phyloP scores from a whole-genome alignment of 140 eudicot genomes.

The Senecio squalidus region DNA sequence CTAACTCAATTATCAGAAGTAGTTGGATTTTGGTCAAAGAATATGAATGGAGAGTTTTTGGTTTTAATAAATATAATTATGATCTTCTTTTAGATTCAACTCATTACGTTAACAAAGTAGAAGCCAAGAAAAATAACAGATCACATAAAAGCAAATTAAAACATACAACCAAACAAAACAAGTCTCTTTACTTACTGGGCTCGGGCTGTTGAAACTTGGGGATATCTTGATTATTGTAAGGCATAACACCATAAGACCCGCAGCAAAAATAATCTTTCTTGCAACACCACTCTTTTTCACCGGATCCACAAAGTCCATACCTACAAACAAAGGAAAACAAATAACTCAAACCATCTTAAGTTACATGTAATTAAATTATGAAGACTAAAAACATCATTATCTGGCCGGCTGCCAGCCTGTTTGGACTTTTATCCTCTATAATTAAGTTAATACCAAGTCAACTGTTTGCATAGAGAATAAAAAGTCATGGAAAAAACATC shows the following conservation, averaged over 20 bases:
- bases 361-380: neutral
- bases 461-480: conserved; percentile 8
- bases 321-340: conserved; percentile 33
- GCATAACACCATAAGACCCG: conserved; percentile 61
- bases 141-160: neutral
- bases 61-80: too few species aligned
- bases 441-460: conserved; percentile 13
- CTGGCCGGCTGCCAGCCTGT: conserved; percentile 21
- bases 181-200: conserved; percentile 41
- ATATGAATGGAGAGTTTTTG: too few species aligned
- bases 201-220: conserved; percentile 61
- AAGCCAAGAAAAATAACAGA: neutral
- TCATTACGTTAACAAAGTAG: neutral
- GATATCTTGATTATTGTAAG: conserved; percentile 62
- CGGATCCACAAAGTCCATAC: conserved; percentile 86
- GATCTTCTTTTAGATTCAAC: too few species aligned
- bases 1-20: too few species aligned
- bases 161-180: neutral
- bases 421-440: conserved; percentile 12
- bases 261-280: conserved; percentile 65
- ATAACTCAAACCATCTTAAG: conserved; percentile 3
- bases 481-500: conserved; percentile 16
- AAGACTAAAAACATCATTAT: neutral
- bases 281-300: conserved; percentile 61
- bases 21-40: too few species aligned